Evolutionary conservation across 208 protist species (phyloP).

Genomic region (Trypanosoma boissoni): DNA sequence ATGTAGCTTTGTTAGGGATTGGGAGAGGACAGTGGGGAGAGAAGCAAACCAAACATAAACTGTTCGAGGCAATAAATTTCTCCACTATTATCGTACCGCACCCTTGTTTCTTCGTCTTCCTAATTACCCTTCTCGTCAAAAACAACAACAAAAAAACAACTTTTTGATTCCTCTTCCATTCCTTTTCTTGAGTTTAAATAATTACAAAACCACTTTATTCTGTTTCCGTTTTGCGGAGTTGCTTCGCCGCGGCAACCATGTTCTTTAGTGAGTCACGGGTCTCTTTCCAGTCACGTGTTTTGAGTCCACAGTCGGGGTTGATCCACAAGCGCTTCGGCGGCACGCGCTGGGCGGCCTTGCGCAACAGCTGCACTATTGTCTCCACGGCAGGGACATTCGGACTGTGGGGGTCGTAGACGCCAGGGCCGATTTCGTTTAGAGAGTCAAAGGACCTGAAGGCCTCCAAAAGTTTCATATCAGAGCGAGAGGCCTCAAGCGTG

Average conservation of each 20-base stretch:
- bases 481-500: slow-evolving; percentile 79
- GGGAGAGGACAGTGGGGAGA: too few species aligned
- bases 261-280: slow-evolving; percentile 34
- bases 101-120: too few species aligned
- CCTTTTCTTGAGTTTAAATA: not conserved
- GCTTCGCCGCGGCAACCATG: slow-evolving; percentile 50
- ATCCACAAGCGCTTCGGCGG: slow-evolving; percentile 60
- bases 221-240: slow-evolving; percentile 33
- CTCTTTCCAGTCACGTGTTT: slow-evolving; percentile 68
- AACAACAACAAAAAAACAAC: not conserved
- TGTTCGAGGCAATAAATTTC: too few species aligned
- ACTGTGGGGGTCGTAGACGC: slow-evolving; percentile 91
- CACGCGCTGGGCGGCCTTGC: slow-evolving; percentile 45
- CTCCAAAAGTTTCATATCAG: slow-evolving; percentile 73
- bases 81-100: too few species aligned
- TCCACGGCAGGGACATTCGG: slow-evolving; percentile 75
- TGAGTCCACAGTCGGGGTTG: slow-evolving; percentile 91
- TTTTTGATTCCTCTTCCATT: not conserved
- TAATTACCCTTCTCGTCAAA: not conserved
- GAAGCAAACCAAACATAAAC: too few species aligned
- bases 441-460: slow-evolving; percentile 72
- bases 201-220: not conserved
- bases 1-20: too few species aligned
- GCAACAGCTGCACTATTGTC: slow-evolving; percentile 62
- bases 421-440: slow-evolving; percentile 80